Conservation (phyloP, 352 stramenopile species). For the Phytophthora sansomeana region DNA sequence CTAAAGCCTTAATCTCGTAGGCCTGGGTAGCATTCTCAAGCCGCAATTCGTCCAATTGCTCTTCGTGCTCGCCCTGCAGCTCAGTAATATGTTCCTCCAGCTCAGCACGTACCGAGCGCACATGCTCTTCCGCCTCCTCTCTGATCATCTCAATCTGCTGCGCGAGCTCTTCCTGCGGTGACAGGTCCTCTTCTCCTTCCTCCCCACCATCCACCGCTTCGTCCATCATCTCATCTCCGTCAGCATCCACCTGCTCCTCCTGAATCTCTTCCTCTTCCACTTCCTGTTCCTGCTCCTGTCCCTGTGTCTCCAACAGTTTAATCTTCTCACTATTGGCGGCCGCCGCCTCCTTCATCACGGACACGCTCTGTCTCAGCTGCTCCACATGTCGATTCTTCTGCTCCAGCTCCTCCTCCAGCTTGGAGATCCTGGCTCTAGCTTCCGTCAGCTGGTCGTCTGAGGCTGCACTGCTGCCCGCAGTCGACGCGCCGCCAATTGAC, state of each 20-base stretch:
- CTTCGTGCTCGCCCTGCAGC: slow-evolving; percentile 59
- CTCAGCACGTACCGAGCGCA: slow-evolving; percentile 62
- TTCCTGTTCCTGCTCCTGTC: slow-evolving; percentile 4
- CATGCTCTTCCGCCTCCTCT: slow-evolving; percentile 69
- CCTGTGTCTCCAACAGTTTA: slow-evolving; percentile 39
- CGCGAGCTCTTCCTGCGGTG: slow-evolving; percentile 45
- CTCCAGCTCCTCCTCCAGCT: slow-evolving; percentile 75
- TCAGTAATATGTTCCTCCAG: slow-evolving; percentile 72
- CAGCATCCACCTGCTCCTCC: slow-evolving; percentile 21
- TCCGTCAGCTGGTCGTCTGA: slow-evolving; percentile 62
- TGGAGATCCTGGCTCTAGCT: slow-evolving; percentile 55
- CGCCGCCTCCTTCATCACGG: slow-evolving; percentile 57
- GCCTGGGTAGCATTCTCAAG: slow-evolving; percentile 68
- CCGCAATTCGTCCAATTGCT: slow-evolving; percentile 60
- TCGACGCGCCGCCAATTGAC: slow-evolving; percentile 8
- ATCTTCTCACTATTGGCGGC: slow-evolving; percentile 35
- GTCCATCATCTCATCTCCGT: slow-evolving; percentile 34
- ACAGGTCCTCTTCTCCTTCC: slow-evolving; percentile 6
- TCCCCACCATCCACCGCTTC: slow-evolving; percentile 53
- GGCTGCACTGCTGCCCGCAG: slow-evolving; percentile 1
- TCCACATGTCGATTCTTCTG: slow-evolving; percentile 74
- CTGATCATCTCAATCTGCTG: slow-evolving; percentile 63
- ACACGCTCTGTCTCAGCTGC: slow-evolving; percentile 71
- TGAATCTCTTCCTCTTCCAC: slow-evolving; percentile 32
- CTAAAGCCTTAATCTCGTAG: slow-evolving; percentile 68